phyloP scores from a whole-genome alignment of 441 rosid species.

The Codiaeum variegatum region DNA sequence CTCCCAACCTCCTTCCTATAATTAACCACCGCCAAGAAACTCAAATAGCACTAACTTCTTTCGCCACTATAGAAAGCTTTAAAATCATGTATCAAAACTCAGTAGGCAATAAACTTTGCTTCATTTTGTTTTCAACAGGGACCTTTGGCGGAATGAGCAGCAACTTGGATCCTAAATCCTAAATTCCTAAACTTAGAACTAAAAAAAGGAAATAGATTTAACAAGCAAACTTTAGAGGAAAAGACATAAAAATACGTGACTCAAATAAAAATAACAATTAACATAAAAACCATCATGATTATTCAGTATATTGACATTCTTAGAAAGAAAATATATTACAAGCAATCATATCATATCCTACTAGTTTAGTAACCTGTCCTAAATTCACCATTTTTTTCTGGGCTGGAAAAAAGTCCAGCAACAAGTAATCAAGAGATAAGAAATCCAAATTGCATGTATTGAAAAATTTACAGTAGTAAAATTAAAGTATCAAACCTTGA shows the following conservation, averaged over 20 bases:
- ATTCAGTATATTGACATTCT: conserved; percentile 17
- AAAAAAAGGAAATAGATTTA: too few relatives aligned
- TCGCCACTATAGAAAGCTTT: too few relatives aligned
- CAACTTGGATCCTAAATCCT: too few relatives aligned
- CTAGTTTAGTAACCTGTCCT: conserved; percentile 10
- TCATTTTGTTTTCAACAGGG: too few relatives aligned
- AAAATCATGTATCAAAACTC: too few relatives aligned
- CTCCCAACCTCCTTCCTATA: too few relatives aligned
- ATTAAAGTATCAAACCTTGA: conserved; percentile 56
- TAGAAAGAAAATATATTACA: neutral
- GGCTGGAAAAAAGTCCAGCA: conserved; percentile 11
- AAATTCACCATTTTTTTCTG: conserved; percentile 6
- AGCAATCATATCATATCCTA: conserved; percentile 17
- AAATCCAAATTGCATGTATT: conserved; percentile 10
- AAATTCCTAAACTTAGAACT: too few relatives aligned
- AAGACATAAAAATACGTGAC: neutral
- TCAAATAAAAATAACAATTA: neutral
- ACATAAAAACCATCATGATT: neutral
- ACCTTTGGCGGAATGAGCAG: too few relatives aligned
- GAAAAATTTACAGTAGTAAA: conserved; percentile 18
- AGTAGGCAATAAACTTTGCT: too few relatives aligned
- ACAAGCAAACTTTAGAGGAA: too few relatives aligned
- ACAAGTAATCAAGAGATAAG: conserved; percentile 15
- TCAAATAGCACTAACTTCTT: too few relatives aligned
- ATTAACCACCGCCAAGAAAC: too few relatives aligned